Evolutionary conservation across 225 moss, liverwort and hornwort genomes (phyloP), one percentile per base, ranked within the genome.

Genomic region (Takakia lepidozioides): DNA sequence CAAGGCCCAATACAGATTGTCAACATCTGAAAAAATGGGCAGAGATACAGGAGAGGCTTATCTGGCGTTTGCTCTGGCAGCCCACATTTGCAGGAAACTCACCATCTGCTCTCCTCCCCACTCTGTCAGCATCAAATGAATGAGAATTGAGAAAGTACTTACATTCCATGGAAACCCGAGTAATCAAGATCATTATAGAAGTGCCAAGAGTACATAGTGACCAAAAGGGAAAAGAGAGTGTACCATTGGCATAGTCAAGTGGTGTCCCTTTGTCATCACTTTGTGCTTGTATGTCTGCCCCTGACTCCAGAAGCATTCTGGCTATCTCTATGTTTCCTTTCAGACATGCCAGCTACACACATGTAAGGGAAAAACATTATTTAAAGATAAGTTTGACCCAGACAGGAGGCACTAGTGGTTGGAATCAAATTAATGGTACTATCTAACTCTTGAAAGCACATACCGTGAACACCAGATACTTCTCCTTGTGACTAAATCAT

Each of bases 101-200:
- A 69, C 64, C 52, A 74, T 74, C 24, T 69, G 64, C 14, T 74
- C 68, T 27, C 68, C 68, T 23, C 74, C 74, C 74, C 74, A 74
- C 46, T 74, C 74, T 64, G 63, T 50, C 43, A 21, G 37, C 23
- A 22, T 52, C 40, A 11, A 11, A 48, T 8, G 13, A 20, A 21
- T 16, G 8, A 7, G 8, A 17, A 43, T 43, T 37, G 36, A 13
- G 36, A 8, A 8, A 37, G 36, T 37, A 9, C 43, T 14, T 3
- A 14, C 19, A 4, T 14, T 51, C 6, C n/a, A 26, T n/a, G 25
- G 18, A 23, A 32, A n/a, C n/a, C n/a, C n/a, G n/a, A n/a, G n/a
- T n/a, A n/a, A n/a, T n/a, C n/a, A n/a, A n/a, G n/a, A n/a, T n/a
- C n/a, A n/a, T n/a, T 36, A 27, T 52, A 8, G 29, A 30, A 30